A percentile compares a stretch with the other conserved stretches of the same genome.
Evolutionary conservation across 352 stramenopile genomes (phyloP).

Genomic region (Aphanomyces stellatus): DNA sequence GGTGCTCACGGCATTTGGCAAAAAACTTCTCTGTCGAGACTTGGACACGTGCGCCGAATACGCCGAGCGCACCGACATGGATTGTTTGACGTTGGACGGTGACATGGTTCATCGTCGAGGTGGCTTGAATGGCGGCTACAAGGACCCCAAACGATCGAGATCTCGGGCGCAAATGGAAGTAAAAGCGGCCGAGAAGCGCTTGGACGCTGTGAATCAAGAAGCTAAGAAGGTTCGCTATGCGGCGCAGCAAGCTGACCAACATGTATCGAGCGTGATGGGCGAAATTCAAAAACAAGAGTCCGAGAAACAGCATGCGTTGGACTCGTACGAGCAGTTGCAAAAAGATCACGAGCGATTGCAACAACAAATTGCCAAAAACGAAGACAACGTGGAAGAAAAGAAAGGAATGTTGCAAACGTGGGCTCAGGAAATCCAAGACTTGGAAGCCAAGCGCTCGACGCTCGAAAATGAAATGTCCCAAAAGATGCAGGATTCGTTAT

Average conservation of each 20-base stretch:
- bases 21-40: constrained; percentile 94
- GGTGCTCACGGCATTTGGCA: constrained; percentile 95
- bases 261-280: constrained; percentile 73
- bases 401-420: constrained; percentile 44
- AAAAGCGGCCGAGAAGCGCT: constrained; percentile 53
- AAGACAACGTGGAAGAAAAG: constrained; percentile 43
- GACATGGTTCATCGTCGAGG: constrained; percentile 96
- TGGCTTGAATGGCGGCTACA: constrained; percentile 95
- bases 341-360: constrained; percentile 74
- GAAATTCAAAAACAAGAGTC: constrained; percentile 77
- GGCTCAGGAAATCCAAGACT: constrained; percentile 48
- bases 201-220: constrained; percentile 60
- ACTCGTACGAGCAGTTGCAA: constrained; percentile 62
- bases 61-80: constrained; percentile 84
- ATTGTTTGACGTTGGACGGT: constrained; percentile 97
- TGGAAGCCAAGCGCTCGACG: constrained; percentile 43
- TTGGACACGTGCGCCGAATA: constrained; percentile 85
- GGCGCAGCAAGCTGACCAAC: constrained; percentile 85
- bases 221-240: constrained; percentile 80
- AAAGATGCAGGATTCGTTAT: constrained; percentile 71
- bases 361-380: constrained; percentile 61
- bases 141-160: constrained; percentile 80
- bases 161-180: constrained; percentile 80
- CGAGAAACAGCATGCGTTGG: constrained; percentile 67
- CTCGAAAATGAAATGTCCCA: constrained; percentile 51